Conservation (phyloP, 2,329 filamentous ascomycete species). For the Paecilomyces sp. region DNA sequence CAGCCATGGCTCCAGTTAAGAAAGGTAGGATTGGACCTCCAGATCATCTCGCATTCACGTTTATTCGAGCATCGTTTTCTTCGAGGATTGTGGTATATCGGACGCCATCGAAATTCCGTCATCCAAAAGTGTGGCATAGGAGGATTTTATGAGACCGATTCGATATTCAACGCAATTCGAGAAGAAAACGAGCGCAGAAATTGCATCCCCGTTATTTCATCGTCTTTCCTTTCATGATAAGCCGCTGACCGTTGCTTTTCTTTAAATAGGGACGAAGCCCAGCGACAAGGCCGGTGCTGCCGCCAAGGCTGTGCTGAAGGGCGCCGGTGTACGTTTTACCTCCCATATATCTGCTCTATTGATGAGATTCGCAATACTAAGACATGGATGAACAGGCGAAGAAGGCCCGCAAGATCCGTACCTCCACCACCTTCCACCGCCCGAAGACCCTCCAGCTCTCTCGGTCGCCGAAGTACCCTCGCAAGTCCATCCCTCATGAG, state of each 20-base stretch:
- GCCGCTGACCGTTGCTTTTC: neutral
- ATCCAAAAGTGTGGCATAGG: neutral
- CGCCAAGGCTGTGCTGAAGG: conserved; percentile 92
- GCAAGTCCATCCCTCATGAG: conserved; percentile 85
- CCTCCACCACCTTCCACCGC: conserved; percentile 90
- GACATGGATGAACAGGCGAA: conserved; percentile 50
- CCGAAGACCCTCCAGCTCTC: conserved; percentile 94
- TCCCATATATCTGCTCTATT: conserved; percentile 33
- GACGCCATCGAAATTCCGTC: neutral
- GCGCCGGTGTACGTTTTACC: conserved; percentile 75
- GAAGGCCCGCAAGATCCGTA: conserved; percentile 89
- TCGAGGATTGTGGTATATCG: neutral
- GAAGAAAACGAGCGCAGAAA: conserved; percentile 17
- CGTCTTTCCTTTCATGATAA: neutral
- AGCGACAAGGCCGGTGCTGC: conserved; percentile 76
- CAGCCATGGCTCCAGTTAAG: conserved; percentile 44
- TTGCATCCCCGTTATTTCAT: conserved; percentile 5
- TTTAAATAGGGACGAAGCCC: conserved; percentile 48
- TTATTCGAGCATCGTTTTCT: neutral
- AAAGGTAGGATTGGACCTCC: conserved; percentile 31
- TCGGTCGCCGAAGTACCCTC: conserved; percentile 89
- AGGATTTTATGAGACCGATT: neutral
- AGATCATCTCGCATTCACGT: neutral
- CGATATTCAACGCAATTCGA: conserved; percentile 3
- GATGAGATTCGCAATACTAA: conserved; percentile 25